Evolutionary conservation across 768 basidiomycete genomes (phyloP), one percentile per base, ranked within the genome.

Genomic region (Tubosaeta sp.): DNA sequence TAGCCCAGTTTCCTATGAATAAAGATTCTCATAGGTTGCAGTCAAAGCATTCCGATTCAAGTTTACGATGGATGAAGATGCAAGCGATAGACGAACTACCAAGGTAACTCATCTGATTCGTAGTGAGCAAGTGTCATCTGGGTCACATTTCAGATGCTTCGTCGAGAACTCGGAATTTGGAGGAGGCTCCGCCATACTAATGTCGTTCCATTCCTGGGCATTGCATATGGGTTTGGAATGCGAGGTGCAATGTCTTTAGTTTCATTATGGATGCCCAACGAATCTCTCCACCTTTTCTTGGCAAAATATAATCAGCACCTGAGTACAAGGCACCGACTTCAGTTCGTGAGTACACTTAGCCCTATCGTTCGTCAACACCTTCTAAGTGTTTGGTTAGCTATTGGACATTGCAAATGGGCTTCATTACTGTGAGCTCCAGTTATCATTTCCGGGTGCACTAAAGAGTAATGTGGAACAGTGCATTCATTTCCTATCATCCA

Each of bases 141-240:
- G 27, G 25, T 3, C 4, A 0, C 3, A 14, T 31, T 4, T 1
- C 3, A 65, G 69, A 55, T 65, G 48, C 46, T 67, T 22, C 59
- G 52, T 48, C 58, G 67, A 32, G 68, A 70, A 27, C 52, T 71
- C 9, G 60, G 59, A 16, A 65, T 69, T 27, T 71, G 68, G 69
- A 60, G 46, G 49, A 46, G 54, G 32, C 51, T 71, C 0, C n/a
- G 58, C 1, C 65, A 70, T 42, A 10, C 10, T 14, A 63, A 68
- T 33, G 35, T 71, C 1, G 53, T 71, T 12, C 68, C 66, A 1
- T 59, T 71, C 29, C 57, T 63, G 14, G 68, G 68, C 8, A 51
- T 62, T 13, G 56, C 56, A 5, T 46, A 54, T 3, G 64, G 61
- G 3, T 71, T 70, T 52, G 68, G 67, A 11, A 58, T 59, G 43